Base-by-base conservation (phyloP, 371 early-diverging fungal genomes). In the Rhizopus delemar region DNA sequence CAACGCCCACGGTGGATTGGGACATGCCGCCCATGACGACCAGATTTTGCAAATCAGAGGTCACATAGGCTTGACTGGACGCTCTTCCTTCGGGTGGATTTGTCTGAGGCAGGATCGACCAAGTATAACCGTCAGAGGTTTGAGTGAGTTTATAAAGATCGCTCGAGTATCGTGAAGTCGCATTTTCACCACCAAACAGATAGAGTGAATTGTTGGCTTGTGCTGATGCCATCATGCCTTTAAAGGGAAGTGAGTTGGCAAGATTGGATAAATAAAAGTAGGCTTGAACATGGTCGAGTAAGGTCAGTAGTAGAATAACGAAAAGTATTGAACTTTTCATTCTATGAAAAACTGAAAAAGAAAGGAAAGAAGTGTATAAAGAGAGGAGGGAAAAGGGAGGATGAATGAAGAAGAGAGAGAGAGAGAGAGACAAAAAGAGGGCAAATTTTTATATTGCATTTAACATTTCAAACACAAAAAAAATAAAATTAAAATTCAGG, bases 121-220 rank as follows among this genome's bases (percentile, higher is more conserved):
- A 71, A 22, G 46, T 57, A 45, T 57, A 69, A 33, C 65, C 43
- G 29, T 46, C 16, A 3, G 53, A 32, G 11, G 60, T 41, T 9
- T 62, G 65, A 2, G 62, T 53, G 2, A 71, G 56, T 31, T 56
- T 51, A 22, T 71, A 71, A 9, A 71, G 41, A 12, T 64, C 41
- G 34, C 64, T 62, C 15, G 60, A 59, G 34, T 68, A 71, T 15
- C 28, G 39, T 5, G 38, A 34, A 0, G 65, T 62, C 5, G 71
- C 65, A 46, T 68, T 68, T 57, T 71, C 71, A 33, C 71, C 71
- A 49, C 71, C 71, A 68, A 59, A 71, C 15, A 68, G 39, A 33
- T 61, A 52, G 22, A 71, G 45, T 35, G 65, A 59, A 12, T 68
- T 62, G 41, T 65, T 62, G 15, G 36, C 51, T 48, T 56, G 46